A percentile compares a stretch with the other conserved stretches of the same genome.
These are phyloP conservation scores for Baorangia bicolor DNA, from an alignment of 768 basidiomycete species.

Conservation along the genomic window DNA sequence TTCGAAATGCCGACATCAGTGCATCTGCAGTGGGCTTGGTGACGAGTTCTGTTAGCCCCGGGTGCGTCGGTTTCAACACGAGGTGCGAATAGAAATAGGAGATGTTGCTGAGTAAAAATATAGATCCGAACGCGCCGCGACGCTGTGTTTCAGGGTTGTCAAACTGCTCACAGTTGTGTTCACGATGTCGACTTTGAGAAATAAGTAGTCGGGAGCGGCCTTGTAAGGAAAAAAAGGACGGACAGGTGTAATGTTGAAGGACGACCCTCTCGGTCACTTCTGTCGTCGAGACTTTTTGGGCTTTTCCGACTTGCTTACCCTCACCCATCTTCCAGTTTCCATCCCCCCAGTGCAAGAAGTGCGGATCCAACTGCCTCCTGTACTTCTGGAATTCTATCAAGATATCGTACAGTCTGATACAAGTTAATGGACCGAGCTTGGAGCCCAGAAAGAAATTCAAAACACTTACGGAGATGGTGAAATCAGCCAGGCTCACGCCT, in stretches of 20 bases:
- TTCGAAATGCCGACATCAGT: conserved; percentile 70
- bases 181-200: conserved; percentile 67
- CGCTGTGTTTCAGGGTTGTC: conserved; percentile 55
- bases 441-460: background rate
- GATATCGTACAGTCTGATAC: conserved; percentile 62
- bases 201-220: background rate
- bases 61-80: conserved; percentile 49
- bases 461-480: conserved; percentile 49
- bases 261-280: conserved; percentile 60
- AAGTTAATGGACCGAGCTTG: background rate
- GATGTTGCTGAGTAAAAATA: conserved; percentile 80
- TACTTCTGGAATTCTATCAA: conserved; percentile 70
- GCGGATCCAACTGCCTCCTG: conserved; percentile 64
- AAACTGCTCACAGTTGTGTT: conserved; percentile 60
- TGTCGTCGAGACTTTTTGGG: conserved; percentile 34
- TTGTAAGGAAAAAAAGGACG: conserved; percentile 26
- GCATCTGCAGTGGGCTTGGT: conserved; percentile 60
- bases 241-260: conserved; percentile 75
- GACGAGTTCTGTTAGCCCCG: conserved; percentile 48
- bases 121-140: conserved; percentile 66
- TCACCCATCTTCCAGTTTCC: conserved; percentile 95
- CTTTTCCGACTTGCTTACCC: conserved; percentile 62
- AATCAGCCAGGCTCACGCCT: conserved; percentile 63
- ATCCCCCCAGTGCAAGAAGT: conserved; percentile 70
- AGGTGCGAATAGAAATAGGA: conserved; percentile 65